Base-by-base conservation (phyloP, 306 rosid species). In the Echinosophora koreensis region DNA sequence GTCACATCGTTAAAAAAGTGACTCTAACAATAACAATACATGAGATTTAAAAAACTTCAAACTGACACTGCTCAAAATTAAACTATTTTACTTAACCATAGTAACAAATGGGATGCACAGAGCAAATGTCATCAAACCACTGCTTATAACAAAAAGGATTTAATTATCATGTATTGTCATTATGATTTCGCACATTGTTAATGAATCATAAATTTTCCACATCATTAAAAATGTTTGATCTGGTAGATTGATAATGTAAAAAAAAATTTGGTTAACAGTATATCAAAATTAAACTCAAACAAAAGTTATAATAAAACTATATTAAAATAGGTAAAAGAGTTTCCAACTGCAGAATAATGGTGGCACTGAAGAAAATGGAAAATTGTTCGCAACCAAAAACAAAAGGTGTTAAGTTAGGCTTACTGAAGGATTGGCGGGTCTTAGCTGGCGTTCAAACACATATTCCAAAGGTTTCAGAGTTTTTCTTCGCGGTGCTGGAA, bases 381-480 rank as follows among this genome's bases (percentile, higher is more conserved):
- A 11, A 10, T 18, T 55, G 10, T 52, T 68, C 28, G 77, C 35
- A 44, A 32, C 39, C n/a, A 22, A 14, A 44, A 55, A 8, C 10
- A 68, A 13, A 68, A 1, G 62, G 0, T 30, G 22, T 28, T 8
- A 15, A 78, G 56, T 59, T 6, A 66, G 37, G 63, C 89, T 85
- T 84, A 94, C 98, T 0, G 65, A 79, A 82, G 87, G 87, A 75
- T 88, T 50, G 12, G 46, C 61, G 15, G 86, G 82, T 74, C 92
- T 81, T 68, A 94, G 87, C 85, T 94, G 97, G 82, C 98, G 93
- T 78, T 92, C 93, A 56, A 94, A 92, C 57, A 92, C 92, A 80
- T 90, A 94, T 13, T 84, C 86, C 77, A 94, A 70, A 14, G 93
- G 87, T 63, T 92, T 92, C n/a, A 64, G 52, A 50, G 89, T 75